These are phyloP conservation scores for Kwoniella europaea DNA, from an alignment of 768 basidiomycete genomes.

Conservation along the genomic window DNA sequence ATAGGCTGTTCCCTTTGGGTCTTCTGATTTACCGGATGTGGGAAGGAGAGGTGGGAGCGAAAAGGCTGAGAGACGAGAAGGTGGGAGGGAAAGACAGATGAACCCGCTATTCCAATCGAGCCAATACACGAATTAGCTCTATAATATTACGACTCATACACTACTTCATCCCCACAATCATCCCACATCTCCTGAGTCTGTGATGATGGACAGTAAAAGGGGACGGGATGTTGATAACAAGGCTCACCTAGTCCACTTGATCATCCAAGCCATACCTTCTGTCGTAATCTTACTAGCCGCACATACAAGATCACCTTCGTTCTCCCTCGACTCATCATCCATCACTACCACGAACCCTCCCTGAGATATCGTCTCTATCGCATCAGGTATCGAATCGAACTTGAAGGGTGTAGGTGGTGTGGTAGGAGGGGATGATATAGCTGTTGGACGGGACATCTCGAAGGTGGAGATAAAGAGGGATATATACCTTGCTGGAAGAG, in stretches of 20 bases:
- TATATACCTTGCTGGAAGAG: too few relatives aligned
- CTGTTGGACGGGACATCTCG: slow-evolving; percentile 42
- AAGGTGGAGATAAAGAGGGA: not conserved
- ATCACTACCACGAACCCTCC: slow-evolving; percentile 96
- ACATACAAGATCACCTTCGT: slow-evolving; percentile 95
- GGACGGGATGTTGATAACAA: not conserved
- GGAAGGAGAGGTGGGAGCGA: slow-evolving; percentile 67
- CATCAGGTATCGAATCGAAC: slow-evolving; percentile 81
- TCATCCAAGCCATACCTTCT: slow-evolving; percentile 99
- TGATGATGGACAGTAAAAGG: not conserved
- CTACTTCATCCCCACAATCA: too few relatives aligned
- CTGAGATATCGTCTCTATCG: slow-evolving; percentile 72
- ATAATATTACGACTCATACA: too few relatives aligned
- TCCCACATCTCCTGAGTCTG: not conserved
- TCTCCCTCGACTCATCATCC: slow-evolving; percentile 95
- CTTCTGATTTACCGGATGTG: slow-evolving; percentile 62
- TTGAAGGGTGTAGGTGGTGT: slow-evolving; percentile 49
- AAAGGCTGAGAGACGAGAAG: slow-evolving; percentile 74
- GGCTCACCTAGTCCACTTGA: slow-evolving; percentile 84
- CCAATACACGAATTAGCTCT: too few relatives aligned
- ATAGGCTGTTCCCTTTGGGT: slow-evolving; percentile 90
- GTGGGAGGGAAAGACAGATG: slow-evolving; percentile 84
- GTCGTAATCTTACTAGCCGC: slow-evolving; percentile 82
- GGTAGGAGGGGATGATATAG: slow-evolving; percentile 19
- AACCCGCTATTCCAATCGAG: slow-evolving; percentile 71